Evolutionary conservation across 1,284 basidiomycete genomes (phyloP).

Genomic region (Peniophora sp.): DNA sequence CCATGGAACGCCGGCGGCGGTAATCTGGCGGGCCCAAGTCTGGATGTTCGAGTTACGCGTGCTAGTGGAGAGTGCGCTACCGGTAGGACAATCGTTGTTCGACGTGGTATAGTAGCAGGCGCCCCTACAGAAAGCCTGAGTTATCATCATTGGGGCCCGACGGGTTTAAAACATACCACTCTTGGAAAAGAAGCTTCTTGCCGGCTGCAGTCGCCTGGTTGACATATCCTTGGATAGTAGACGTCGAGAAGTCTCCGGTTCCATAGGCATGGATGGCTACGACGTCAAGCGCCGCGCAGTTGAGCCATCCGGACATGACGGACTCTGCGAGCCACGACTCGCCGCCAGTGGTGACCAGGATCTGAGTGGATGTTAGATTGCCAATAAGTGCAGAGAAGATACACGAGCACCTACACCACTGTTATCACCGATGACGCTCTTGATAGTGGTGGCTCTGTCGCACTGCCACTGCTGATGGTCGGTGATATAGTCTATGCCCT

Average conservation of each 20-base stretch:
- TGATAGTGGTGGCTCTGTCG: slow-evolving; percentile 28
- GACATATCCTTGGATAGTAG: slow-evolving; percentile 21
- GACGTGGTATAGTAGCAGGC: slow-evolving; percentile 25
- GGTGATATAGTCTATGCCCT: slow-evolving; percentile 20
- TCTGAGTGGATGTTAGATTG: slow-evolving; percentile 11
- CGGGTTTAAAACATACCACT: slow-evolving; percentile 20
- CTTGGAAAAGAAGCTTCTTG: slow-evolving; percentile 27
- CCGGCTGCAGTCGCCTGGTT: slow-evolving; percentile 21
- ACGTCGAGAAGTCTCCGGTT: slow-evolving; percentile 21
- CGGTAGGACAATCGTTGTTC: slow-evolving; percentile 22
- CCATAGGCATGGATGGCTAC: slow-evolving; percentile 33
- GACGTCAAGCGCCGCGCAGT: slow-evolving; percentile 26
- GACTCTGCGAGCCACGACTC: slow-evolving; percentile 27
- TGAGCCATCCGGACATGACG: slow-evolving; percentile 25
- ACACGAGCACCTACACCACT: slow-evolving; percentile 15
- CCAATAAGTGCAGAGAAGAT: neutral
- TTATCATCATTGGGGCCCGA: neutral
- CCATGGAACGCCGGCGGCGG: slow-evolving; percentile 27
- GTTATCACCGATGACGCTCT: slow-evolving; percentile 20
- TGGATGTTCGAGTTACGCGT: slow-evolving; percentile 23
- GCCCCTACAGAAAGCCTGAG: slow-evolving; percentile 16
- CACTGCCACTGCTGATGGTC: slow-evolving; percentile 26
- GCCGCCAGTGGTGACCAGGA: slow-evolving; percentile 30
- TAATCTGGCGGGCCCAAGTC: slow-evolving; percentile 24
- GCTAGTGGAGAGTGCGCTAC: slow-evolving; percentile 12